These are phyloP conservation scores for Biscogniauxia marginata DNA, from an alignment of 2,329 filamentous ascomycete genomes.

Conservation along the genomic window DNA sequence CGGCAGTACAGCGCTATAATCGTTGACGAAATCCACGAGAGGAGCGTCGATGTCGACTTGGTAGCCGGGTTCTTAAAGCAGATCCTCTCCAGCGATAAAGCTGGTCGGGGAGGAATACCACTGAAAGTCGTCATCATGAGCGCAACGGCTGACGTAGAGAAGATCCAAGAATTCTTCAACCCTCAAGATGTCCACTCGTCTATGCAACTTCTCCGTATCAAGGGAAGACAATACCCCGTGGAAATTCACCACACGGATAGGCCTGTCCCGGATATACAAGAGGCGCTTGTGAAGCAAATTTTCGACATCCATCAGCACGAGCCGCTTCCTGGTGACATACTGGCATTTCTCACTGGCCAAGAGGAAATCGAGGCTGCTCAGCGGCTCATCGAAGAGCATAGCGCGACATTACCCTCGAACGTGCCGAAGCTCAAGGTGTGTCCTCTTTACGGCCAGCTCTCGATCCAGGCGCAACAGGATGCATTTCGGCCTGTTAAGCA, in stretches of 20 bases:
- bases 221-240: slow-evolving; percentile 86
- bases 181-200: slow-evolving; percentile 12
- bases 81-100: slow-evolving; percentile 62
- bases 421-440: slow-evolving; percentile 71
- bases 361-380: slow-evolving; percentile 87
- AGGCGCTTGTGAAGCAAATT: slow-evolving; percentile 76
- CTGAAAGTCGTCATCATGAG: slow-evolving; percentile 96
- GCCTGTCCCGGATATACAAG: slow-evolving; percentile 77
- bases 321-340: slow-evolving; percentile 87
- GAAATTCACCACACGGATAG: slow-evolving; percentile 71
- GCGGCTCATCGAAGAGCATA: slow-evolving; percentile 77
- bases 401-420: slow-evolving; percentile 68
- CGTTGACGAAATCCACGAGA: slow-evolving; percentile 95
- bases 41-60: slow-evolving; percentile 91
- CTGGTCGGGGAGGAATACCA: slow-evolving; percentile 67
- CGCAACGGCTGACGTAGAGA: slow-evolving; percentile 87
- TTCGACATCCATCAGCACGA: slow-evolving; percentile 86
- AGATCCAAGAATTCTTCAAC: slow-evolving; percentile 72
- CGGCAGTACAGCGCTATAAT: slow-evolving; percentile 85
- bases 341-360: slow-evolving; percentile 90
- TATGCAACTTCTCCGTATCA: slow-evolving; percentile 61
- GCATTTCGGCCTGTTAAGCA: slow-evolving; percentile 77
- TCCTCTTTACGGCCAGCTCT: slow-evolving; percentile 86
- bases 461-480: slow-evolving; percentile 79
- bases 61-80: slow-evolving; percentile 84